Evolutionary conservation across 371 early-diverging fungal species (phyloP), one percentile per base, ranked within the genome.

Genomic region (Rhizopus arrhizus): DNA sequence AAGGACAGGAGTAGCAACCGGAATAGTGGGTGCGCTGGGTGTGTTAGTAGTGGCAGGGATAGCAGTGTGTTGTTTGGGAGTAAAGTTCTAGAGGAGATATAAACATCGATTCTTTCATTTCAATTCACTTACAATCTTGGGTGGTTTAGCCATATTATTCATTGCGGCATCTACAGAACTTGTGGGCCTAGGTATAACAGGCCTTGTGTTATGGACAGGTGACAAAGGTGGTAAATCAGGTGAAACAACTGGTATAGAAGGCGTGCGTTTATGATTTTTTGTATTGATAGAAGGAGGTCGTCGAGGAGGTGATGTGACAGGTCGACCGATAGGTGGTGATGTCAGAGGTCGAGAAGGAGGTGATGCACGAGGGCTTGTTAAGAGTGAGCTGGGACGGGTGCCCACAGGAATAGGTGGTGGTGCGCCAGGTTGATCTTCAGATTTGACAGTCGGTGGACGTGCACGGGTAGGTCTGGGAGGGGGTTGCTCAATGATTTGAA

Each of bases 321-420:
- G 72, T 15, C 79, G 68, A n/a, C 22, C 22, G 22, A n/a, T 1
- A 15, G 72, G 73, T 8, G 75, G 73, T 3, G 66, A 58, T 15
- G 64, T 64, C 38, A 46, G 16, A 7, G 64, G 59, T 3, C 64
- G 64, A 10, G 73, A 46, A 40, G 66, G 58, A 41, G 22, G 56
- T 32, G 64, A 42, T 8, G 58, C 22, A 15, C 36, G 56, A 0
- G 69, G 73, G 13, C 64, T 64, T 2, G 68, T 61, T 10, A 77
- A 50, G 29, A 80, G 53, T 2, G 80, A 75, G 12, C 68, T 60
- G 11, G 80, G 80, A 13, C 80, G 73, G 0, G 80, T 77, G n/a
- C 67, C 45, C 7, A 71, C 70, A n/a, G 80, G 80, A 5, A 80
- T 75, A 4, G 80, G 77, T 29, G 80, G 80, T n/a, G 80, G 77